Conservation (phyloP, 768 basidiomycete species). For the Pholiota conissans region DNA sequence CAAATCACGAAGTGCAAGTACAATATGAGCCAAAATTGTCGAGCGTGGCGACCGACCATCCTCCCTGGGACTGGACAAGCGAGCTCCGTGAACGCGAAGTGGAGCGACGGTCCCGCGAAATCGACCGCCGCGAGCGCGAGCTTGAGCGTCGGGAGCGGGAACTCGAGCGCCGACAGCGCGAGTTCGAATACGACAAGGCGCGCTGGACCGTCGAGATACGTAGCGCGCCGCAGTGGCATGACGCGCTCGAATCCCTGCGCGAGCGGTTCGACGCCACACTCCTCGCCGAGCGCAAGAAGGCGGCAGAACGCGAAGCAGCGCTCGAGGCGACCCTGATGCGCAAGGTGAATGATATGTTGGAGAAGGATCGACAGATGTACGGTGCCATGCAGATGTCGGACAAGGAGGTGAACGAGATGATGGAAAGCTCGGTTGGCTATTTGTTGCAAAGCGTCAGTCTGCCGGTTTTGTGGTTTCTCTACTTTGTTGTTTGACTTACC, state of each 20-base stretch:
- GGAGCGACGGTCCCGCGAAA: conserved; percentile 22
- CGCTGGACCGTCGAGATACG: conserved; percentile 11
- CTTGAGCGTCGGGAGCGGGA: conserved; percentile 22
- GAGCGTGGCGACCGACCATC: background rate
- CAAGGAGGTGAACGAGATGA: conserved; percentile 23
- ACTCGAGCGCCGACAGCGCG: conserved; percentile 15
- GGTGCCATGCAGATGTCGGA: conserved; percentile 24
- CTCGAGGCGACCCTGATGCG: conserved; percentile 17
- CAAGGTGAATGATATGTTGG: conserved; percentile 18
- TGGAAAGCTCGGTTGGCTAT: conserved; percentile 23
- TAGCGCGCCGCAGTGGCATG: conserved; percentile 11
- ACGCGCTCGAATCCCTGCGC: conserved; percentile 12
- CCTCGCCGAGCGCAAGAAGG: conserved; percentile 12
- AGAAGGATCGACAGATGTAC: conserved; percentile 19
- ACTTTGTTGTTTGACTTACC: background rate
- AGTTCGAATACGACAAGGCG: conserved; percentile 17
- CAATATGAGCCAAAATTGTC: background rate
- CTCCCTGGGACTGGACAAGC: background rate
- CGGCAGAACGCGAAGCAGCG: conserved; percentile 13
- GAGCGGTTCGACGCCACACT: conserved; percentile 9
- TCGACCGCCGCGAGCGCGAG: conserved; percentile 24
- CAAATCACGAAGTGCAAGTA: background rate
- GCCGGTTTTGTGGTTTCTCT: background rate
- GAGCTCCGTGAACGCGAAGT: conserved; percentile 13
- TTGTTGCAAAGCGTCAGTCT: conserved; percentile 19